Conservation (phyloP, 495 filamentous ascomycete genomes). For the Penicillium bialowiezense region DNA sequence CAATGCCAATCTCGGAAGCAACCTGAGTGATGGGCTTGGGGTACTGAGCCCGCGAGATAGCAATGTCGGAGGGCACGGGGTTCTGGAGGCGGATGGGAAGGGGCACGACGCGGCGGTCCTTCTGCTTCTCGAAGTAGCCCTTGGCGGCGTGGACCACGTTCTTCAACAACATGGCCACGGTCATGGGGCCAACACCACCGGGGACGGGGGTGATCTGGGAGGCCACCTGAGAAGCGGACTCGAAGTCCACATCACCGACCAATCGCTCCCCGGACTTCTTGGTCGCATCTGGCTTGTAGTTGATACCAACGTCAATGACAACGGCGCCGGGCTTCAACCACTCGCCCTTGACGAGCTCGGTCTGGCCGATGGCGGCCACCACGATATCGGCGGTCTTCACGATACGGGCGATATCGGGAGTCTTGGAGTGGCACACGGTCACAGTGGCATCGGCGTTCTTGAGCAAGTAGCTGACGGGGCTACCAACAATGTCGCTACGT, state of each 20-base stretch:
- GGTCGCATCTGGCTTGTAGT: constrained; percentile 89
- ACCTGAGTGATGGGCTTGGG: constrained; percentile 85
- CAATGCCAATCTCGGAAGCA: constrained; percentile 85
- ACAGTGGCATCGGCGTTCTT: constrained; percentile 96
- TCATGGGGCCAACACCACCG: constrained; percentile 97
- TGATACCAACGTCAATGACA: constrained; percentile 97
- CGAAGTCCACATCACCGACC: constrained; percentile 95
- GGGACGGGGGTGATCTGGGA: constrained; percentile 97
- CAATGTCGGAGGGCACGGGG: constrained; percentile 92
- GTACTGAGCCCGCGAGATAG: constrained; percentile 81
- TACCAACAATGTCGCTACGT: constrained; percentile 94
- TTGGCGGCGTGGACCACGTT: constrained; percentile 87
- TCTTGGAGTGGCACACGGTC: constrained; percentile 91
- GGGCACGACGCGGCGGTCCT: constrained; percentile 69
- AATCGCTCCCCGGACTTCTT: constrained; percentile 91
- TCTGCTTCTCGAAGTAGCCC: constrained; percentile 76
- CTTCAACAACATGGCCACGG: constrained; percentile 91
- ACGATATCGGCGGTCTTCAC: constrained; percentile 86
- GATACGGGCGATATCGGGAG: constrained; percentile 64
- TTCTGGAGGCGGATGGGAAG: constrained; percentile 69
- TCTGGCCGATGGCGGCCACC: constrained; percentile 85
- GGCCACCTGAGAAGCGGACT: constrained; percentile 78
- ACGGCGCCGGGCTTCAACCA: constrained; percentile 93
- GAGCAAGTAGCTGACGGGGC: constrained; percentile 90
- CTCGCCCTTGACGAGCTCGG: constrained; percentile 86